These are phyloP conservation scores for Lepidium sativum DNA, from an alignment of 345 rosid genomes.

Conservation along the genomic window DNA sequence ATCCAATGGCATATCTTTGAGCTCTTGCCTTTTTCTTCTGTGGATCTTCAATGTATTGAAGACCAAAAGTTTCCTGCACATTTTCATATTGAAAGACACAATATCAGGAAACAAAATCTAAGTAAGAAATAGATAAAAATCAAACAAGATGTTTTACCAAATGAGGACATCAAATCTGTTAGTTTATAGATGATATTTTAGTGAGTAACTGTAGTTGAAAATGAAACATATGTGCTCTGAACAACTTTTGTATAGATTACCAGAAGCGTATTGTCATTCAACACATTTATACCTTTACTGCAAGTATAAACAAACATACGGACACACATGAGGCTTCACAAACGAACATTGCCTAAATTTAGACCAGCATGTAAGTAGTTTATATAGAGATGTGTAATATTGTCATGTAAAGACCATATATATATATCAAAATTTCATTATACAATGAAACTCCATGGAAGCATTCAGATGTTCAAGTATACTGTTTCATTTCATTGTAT, in stretches of 20 bases:
- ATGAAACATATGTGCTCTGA: neutral
- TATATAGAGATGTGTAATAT: neutral
- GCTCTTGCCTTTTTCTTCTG: constrained; percentile 29
- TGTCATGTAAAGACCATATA: neutral
- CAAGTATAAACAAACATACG: constrained; percentile 12
- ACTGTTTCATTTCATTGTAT: neutral
- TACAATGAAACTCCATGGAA: neutral
- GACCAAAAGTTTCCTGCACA: constrained; percentile 18
- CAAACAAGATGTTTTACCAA: constrained; percentile 16
- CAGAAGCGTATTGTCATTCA: neutral
- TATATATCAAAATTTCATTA: neutral
- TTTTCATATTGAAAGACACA: neutral
- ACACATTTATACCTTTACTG: neutral
- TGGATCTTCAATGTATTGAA: constrained; percentile 16
- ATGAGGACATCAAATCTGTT: constrained; percentile 18
- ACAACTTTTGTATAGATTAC: neutral
- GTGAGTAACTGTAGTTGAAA: constrained; percentile 17
- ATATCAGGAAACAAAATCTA: constrained; percentile 19
- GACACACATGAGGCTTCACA: too few species aligned
- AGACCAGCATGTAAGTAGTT: neutral
- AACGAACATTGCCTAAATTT: neutral
- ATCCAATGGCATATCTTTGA: constrained; percentile 19
- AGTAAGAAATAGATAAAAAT: neutral
- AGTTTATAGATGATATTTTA: constrained; percentile 4
- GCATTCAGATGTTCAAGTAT: neutral